These are phyloP conservation scores for Ustilago crameri DNA, from an alignment of 1,284 basidiomycete species.

Conservation along the genomic window DNA sequence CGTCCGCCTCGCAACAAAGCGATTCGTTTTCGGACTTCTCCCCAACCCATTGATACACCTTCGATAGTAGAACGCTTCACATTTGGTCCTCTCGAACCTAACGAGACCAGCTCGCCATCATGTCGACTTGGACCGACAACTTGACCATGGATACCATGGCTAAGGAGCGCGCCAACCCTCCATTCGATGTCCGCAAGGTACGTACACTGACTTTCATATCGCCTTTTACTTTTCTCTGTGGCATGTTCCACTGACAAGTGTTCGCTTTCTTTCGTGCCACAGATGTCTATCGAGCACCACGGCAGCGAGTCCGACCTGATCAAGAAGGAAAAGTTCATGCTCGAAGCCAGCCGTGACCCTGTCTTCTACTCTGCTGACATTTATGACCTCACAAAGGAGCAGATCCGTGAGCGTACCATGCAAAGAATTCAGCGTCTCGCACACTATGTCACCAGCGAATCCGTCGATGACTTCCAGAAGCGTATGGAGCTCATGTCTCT, in stretches of 20 bases:
- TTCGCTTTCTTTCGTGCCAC: not conserved
- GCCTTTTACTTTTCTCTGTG: not conserved
- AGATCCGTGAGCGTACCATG: constrained; percentile 69
- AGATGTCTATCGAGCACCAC: constrained; percentile 69
- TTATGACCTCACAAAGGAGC: constrained; percentile 73
- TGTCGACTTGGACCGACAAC: constrained; percentile 52
- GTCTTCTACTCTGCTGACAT: constrained; percentile 73
- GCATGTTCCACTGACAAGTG: not conserved
- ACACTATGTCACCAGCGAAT: constrained; percentile 64
- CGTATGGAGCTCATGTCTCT: constrained; percentile 71
- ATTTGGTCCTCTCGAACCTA: constrained; percentile 27
- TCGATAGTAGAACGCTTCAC: no score
- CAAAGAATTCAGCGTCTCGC: constrained; percentile 58
- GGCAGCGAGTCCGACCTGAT: constrained; percentile 67
- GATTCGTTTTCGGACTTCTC: constrained; percentile 3
- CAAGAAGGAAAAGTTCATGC: constrained; percentile 69
- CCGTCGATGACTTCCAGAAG: constrained; percentile 70
- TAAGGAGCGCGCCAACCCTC: constrained; percentile 70
- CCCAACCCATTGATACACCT: not conserved
- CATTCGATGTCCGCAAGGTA: constrained; percentile 71
- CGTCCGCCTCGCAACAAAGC: no score
- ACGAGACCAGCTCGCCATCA: constrained; percentile 36
- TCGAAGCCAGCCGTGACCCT: constrained; percentile 71
- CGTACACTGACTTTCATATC: constrained; percentile 9
- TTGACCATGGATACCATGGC: constrained; percentile 68